Evolutionary conservation across 1,284 basidiomycete species (phyloP).

Genomic region (Mycena sp.): DNA sequence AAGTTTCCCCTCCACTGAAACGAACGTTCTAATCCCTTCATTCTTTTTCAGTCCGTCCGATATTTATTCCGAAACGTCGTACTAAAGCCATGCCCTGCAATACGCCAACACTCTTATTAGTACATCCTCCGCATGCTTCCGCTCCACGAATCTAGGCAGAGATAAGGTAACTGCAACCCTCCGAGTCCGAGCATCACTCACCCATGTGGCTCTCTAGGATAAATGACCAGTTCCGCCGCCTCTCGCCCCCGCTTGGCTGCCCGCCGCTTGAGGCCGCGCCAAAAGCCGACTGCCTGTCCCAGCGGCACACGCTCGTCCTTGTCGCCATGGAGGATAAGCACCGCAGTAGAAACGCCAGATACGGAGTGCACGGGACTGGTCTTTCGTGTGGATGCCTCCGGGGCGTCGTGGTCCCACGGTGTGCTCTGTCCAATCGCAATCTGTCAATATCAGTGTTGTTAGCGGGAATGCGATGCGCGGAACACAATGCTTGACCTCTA

Average conservation of each 20-base stretch:
- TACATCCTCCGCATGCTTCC: conserved; percentile 41
- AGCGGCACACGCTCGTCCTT: conserved; percentile 42
- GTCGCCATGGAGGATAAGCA: conserved; percentile 44
- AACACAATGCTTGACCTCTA: conserved; percentile 36
- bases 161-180: background rate
- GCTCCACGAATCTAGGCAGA: conserved; percentile 39
- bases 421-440: conserved; percentile 35
- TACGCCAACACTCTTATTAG: conserved; percentile 37
- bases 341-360: conserved; percentile 38
- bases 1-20: too few species aligned
- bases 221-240: conserved; percentile 40
- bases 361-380: conserved; percentile 41
- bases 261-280: conserved; percentile 40
- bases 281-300: conserved; percentile 42
- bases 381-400: conserved; percentile 27
- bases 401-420: conserved; percentile 37
- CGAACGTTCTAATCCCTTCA: too few species aligned
- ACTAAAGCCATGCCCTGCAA: conserved; percentile 35
- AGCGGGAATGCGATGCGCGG: background rate
- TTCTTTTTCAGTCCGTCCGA: too few species aligned
- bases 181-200: conserved; percentile 24
- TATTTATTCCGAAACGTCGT: conserved; percentile 1
- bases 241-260: conserved; percentile 38
- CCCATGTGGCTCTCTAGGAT: conserved; percentile 46
- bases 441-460: conserved; percentile 24